Evolutionary conservation across 495 filamentous ascomycete species (phyloP).

Genomic region (Cenococcum geophilum): DNA sequence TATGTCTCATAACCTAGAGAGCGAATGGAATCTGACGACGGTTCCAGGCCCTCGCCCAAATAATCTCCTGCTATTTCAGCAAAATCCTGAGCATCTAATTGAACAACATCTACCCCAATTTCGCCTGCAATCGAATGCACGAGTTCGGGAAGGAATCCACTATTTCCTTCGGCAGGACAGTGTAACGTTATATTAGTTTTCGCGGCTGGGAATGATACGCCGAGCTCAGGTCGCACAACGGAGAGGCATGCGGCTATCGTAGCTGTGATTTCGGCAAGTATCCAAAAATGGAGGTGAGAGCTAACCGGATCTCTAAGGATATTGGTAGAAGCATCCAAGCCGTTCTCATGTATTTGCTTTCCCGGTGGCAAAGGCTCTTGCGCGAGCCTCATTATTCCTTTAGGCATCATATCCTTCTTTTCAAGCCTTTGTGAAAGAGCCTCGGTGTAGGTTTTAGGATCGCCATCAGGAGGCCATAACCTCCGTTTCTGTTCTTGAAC

Average conservation of each 20-base stretch:
- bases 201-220: slow-evolving; percentile 42
- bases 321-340: slow-evolving; percentile 34
- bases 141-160: slow-evolving; percentile 52
- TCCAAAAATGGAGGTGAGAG: slow-evolving; percentile 1
- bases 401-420: no score
- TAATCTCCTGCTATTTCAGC: slow-evolving; percentile 71
- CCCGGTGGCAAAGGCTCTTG: no score
- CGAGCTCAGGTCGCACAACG: slow-evolving; percentile 5
- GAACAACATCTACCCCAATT: slow-evolving; percentile 66
- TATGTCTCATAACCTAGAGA: slow-evolving; percentile 37
- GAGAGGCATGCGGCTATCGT: slow-evolving; percentile 22
- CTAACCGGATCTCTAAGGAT: background rate
- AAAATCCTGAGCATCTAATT: slow-evolving; percentile 71
- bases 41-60: slow-evolving; percentile 53
- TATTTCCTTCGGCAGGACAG: slow-evolving; percentile 54
- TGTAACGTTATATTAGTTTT: slow-evolving; percentile 63
- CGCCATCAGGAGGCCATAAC: no score
- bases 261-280: slow-evolving; percentile 23
- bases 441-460: slow-evolving; percentile 13
- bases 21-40: slow-evolving; percentile 32
- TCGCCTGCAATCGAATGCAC: slow-evolving; percentile 54
- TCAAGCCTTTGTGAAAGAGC: no score
- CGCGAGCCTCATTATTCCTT: no score
- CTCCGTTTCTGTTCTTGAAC: no score
- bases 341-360: no score